Conservation (phyloP, 805 yeast genomes). For the Phaffomyces opuntiae region DNA sequence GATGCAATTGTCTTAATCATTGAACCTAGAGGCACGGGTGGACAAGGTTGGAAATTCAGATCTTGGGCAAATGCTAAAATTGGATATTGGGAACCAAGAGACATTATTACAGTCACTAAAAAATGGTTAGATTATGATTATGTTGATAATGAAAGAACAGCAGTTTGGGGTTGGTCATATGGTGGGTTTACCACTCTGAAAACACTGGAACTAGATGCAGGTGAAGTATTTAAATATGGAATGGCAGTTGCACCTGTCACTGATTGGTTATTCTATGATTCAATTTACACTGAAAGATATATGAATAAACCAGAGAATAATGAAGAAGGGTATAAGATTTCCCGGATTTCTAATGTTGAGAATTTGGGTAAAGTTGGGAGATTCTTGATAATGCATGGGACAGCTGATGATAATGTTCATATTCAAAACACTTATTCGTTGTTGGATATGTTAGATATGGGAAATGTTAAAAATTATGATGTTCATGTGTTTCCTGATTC, state of each 20-base stretch:
- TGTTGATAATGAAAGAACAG: slow-evolving; percentile 60
- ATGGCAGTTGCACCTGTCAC: slow-evolving; percentile 98
- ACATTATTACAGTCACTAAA: slow-evolving; percentile 76
- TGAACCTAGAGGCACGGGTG: slow-evolving; percentile 97
- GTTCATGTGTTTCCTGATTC: slow-evolving; percentile 77
- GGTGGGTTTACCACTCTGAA: slow-evolving; percentile 93
- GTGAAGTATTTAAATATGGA: slow-evolving; percentile 74
- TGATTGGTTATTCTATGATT: slow-evolving; percentile 86
- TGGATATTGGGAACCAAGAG: slow-evolving; percentile 79
- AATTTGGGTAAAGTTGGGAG: slow-evolving; percentile 51
- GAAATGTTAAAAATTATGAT: slow-evolving; percentile 74
- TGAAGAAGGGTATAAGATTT: slow-evolving; percentile 49
- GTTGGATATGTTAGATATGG: slow-evolving; percentile 64
- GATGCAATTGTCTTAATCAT: slow-evolving; percentile 85
- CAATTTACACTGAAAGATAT: slow-evolving; percentile 91
- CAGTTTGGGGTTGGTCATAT: slow-evolving; percentile 98
- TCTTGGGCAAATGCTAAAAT: slow-evolving; percentile 71
- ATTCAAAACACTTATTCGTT: slow-evolving; percentile 80
- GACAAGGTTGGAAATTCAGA: slow-evolving; percentile 71
- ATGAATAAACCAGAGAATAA: slow-evolving; percentile 78
- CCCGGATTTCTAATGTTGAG: slow-evolving; percentile 51
- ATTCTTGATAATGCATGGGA: slow-evolving; percentile 90
- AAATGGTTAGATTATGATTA: slow-evolving; percentile 41
- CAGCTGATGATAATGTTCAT: slow-evolving; percentile 97
- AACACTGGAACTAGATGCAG: slow-evolving; percentile 74